These are phyloP conservation scores for Carex pumila DNA, from an alignment of 176 grass and related monocot species.

Conservation along the genomic window DNA sequence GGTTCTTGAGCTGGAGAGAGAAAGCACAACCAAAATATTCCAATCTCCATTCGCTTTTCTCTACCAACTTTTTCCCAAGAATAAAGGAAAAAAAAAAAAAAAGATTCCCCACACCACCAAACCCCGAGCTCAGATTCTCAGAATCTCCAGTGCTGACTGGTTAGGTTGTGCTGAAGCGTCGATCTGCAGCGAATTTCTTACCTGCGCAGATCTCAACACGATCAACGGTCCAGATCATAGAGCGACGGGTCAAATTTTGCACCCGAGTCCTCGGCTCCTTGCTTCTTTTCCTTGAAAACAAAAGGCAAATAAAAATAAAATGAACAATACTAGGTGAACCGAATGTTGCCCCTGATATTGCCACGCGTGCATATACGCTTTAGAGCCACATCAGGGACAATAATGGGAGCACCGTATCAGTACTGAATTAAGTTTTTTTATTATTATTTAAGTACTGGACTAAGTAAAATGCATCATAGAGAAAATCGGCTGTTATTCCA, in stretches of 20 bases:
- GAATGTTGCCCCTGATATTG: too few species aligned
- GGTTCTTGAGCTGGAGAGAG: neutral
- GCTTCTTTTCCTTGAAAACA: too few species aligned
- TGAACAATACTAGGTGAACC: too few species aligned
- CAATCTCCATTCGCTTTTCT: neutral
- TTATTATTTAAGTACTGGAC: too few species aligned
- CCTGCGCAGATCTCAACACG: neutral
- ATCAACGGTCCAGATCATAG: neutral
- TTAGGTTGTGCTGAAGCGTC: neutral
- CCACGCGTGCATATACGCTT: too few species aligned
- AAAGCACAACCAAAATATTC: neutral
- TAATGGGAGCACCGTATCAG: too few species aligned
- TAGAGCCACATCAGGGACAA: too few species aligned
- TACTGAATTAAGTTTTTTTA: too few species aligned
- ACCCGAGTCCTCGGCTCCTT: too few species aligned
- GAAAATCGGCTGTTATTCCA: too few species aligned
- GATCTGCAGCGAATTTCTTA: neutral
- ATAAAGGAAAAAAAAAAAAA: slow-evolving; percentile 6
- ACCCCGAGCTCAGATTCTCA: neutral
- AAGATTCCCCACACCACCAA: neutral
- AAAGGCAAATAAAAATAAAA: too few species aligned
- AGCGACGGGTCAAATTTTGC: neutral
- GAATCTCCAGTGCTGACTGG: neutral
- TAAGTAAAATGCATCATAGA: too few species aligned
- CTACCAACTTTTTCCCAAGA: neutral